Base-by-base conservation (phyloP, 306 rosid species). In the Cucurbita maxima region DNA sequence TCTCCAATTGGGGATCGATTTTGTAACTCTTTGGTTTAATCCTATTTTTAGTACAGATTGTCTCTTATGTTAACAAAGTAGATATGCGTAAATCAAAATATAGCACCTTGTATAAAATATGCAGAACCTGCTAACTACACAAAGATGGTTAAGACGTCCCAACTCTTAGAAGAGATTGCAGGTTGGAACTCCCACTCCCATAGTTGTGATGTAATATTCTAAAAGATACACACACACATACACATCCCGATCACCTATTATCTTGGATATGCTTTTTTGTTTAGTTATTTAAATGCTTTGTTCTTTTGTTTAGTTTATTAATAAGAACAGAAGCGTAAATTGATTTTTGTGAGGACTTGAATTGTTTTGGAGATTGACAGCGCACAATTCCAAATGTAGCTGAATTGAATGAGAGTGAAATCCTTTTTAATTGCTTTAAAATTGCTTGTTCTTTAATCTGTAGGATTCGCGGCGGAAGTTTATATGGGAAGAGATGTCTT, bases 401-500 rank as follows among this genome's bases (percentile, higher is more conserved):
- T 11, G 36, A 64, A 64, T 43, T 45, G 56, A 67, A 19, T 67
- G 73, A 45, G 73, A 67, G 38, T 67, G 20, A 45, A 12, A 59
- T 59, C 67, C 20, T 73, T 78, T 16, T 34, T 34, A 60, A 36
- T 60, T 60, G 67, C 20, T 34, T 36, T 20, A 45, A 10, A 13
- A 67, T 67, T 67, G 45, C 41, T 7, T 30, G 34, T 30, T 19
- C 73, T 67, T 67, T 44, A 12, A 67, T 78, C 22, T 84, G 78
- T 81, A 94, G 99, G 99, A 94, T 51, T 1, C 76, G 75, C 87
- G 92, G 76, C 89, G 99, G 74, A 94, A 87, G 84, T 94, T 94
- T 82, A 91, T 94, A 83, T 94, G 99, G 99, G 99, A 94, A 85
- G 99, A 94, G 84, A 94, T 94, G 97, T 94, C 99, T 59, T 94